Evolutionary conservation across 768 basidiomycete species (phyloP), one percentile per base, ranked within the genome.

Genomic region (Tulasnella calospora): DNA sequence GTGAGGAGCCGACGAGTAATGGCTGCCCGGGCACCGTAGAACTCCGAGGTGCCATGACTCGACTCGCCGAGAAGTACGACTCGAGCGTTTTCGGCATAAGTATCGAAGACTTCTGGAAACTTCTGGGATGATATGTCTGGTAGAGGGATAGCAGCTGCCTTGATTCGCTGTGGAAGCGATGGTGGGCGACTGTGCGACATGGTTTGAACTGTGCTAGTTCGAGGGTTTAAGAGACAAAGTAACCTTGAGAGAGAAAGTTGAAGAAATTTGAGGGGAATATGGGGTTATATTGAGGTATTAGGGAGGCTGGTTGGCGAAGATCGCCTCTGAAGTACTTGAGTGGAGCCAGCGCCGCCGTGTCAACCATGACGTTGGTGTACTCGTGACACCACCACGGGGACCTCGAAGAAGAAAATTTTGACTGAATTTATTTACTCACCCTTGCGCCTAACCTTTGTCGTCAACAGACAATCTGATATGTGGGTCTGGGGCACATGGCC

Each of bases 41-140:
- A 83, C 73, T 83, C 82, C 71, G 81, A 83, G 17, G 83, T 83
- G 38, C 83, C 83, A 78, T 83, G 84, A 36, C 82, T 82, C 51
- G 79, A 82, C 73, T 83, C 83, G 23, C 83, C 84, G 78, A 83
- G 82, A 76, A 84, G 80, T 21, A 83, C 81, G 44, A 83, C 79
- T 70, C 81, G 81, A 15, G 82, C 81, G 47, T 82, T 81, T 17
- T 81, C 81, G 82, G 67, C 87, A 83, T 67, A 81, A 83, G 82
- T 79, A 85, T 84, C 85, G 86, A 79, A 88, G 87, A 83, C 90
- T 91, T 46, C 86, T 93, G 78, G 92, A 67, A 67, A 67, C 10
- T 35, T 67, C 4, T 30, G 33, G 3, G 61, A 67, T 19, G 61
- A 67, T 12, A 67, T 35, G 61, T 67, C 61, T 35, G 61, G 61